These are phyloP conservation scores for Mrakia gelida DNA, from an alignment of 768 basidiomycete species.

Conservation along the genomic window DNA sequence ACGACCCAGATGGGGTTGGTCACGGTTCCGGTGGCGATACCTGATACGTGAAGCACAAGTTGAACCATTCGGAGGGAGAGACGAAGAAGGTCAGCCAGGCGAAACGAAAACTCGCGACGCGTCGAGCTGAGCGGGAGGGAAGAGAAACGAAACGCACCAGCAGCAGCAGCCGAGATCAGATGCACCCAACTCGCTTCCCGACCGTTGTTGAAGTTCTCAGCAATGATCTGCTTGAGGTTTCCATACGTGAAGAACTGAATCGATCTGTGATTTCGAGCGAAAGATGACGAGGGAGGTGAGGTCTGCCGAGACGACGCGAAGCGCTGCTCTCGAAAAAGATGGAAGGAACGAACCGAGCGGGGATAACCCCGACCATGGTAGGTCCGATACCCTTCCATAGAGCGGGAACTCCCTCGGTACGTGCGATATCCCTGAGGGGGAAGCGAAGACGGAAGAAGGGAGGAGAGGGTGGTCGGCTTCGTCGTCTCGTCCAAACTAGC, in stretches of 20 bases:
- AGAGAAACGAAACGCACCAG: conserved; percentile 43
- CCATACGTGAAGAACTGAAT: conserved; percentile 99
- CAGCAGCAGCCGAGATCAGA: conserved; percentile 74
- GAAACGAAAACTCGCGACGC: neutral
- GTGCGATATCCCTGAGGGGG: conserved; percentile 58
- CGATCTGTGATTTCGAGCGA: conserved; percentile 49
- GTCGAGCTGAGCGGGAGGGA: neutral
- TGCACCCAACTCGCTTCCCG: conserved; percentile 81
- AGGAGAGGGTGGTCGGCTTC: neutral
- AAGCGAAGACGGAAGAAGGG: neutral
- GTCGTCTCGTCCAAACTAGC: too few species aligned
- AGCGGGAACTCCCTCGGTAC: conserved; percentile 78
- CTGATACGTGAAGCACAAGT: conserved; percentile 41
- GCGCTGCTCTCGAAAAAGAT: neutral
- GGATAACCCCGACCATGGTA: conserved; percentile 88
- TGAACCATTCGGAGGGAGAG: neutral
- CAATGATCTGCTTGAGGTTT: conserved; percentile 88
- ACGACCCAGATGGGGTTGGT: conserved; percentile 99
- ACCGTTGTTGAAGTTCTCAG: conserved; percentile 70
- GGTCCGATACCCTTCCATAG: conserved; percentile 93
- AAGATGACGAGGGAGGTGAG: neutral
- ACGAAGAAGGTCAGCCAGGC: neutral
- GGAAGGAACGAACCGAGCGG: conserved; percentile 57
- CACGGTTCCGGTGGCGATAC: conserved; percentile 76
- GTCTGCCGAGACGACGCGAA: neutral